These are phyloP conservation scores for Ophiobolus disseminans DNA, from an alignment of 2,329 filamentous ascomycete genomes.

Conservation along the genomic window DNA sequence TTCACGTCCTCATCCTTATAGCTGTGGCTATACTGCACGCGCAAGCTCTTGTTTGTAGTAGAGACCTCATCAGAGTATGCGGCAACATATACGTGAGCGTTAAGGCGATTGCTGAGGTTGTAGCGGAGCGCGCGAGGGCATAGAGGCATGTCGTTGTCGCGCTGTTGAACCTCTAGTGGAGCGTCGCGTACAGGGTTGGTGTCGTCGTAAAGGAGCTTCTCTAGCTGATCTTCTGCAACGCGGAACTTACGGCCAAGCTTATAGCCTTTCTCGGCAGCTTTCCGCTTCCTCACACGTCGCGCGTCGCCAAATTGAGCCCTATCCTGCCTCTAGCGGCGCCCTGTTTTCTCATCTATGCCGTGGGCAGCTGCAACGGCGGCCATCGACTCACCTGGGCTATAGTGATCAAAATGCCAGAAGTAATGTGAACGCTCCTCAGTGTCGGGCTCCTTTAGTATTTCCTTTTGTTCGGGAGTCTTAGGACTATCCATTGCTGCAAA, in stretches of 20 bases:
- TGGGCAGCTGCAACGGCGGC: background rate
- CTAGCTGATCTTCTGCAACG: background rate
- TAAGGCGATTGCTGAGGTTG: background rate
- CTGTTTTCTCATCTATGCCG: background rate
- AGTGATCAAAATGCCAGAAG: background rate
- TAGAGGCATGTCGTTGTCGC: background rate
- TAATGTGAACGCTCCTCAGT: background rate
- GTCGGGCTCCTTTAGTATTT: background rate
- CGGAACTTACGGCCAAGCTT: conserved; percentile 1
- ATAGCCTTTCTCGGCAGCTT: background rate
- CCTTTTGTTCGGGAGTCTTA: background rate
- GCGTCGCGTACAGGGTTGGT: background rate
- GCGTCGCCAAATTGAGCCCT: background rate
- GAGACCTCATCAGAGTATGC: background rate
- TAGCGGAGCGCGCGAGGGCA: background rate
- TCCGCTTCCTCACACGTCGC: background rate
- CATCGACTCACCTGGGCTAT: background rate
- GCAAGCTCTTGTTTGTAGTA: background rate
- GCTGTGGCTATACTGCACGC: background rate
- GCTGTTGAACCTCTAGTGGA: background rate
- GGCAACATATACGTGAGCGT: background rate
- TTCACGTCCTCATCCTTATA: background rate
- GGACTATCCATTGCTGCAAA: background rate
- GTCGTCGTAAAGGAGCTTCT: background rate
- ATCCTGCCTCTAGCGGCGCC: background rate